These are phyloP conservation scores for Rubia tinctorum DNA, from an alignment of 305 asterid species.

Conservation along the genomic window DNA sequence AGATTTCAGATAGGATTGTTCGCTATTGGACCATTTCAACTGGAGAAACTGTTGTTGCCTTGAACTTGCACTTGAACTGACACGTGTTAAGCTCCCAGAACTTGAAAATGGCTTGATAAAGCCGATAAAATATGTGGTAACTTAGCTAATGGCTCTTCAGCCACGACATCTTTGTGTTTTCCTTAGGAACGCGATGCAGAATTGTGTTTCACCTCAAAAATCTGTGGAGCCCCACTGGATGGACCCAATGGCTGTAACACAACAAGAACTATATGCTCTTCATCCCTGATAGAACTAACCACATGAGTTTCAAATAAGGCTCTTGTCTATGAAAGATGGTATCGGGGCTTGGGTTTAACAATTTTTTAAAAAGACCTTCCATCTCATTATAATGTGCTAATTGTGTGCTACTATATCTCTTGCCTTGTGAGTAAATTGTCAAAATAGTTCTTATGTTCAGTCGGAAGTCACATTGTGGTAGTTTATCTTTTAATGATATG, in stretches of 20 bases:
- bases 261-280: constrained; percentile 71
- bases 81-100: constrained; percentile 16
- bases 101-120: constrained; percentile 39
- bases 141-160: constrained; percentile 63
- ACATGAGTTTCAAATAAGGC: constrained; percentile 32
- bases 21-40: constrained; percentile 32
- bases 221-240: constrained; percentile 30
- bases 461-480: no score
- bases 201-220: constrained; percentile 31
- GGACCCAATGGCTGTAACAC: constrained; percentile 52
- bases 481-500: no score
- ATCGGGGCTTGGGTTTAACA: no score
- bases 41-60: constrained; percentile 28
- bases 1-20: constrained; percentile 22
- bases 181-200: constrained; percentile 28
- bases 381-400: no score
- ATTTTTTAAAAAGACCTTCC: no score
- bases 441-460: no score
- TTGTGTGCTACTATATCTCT: no score
- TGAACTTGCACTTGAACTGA: constrained; percentile 33
- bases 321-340: no score
- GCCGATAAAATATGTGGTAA: constrained; percentile 50
- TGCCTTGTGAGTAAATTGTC: no score
- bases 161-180: no score
- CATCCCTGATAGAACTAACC: constrained; percentile 47